Conservation (phyloP, 371 early-diverging fungal species). For the Mucor irregularis region DNA sequence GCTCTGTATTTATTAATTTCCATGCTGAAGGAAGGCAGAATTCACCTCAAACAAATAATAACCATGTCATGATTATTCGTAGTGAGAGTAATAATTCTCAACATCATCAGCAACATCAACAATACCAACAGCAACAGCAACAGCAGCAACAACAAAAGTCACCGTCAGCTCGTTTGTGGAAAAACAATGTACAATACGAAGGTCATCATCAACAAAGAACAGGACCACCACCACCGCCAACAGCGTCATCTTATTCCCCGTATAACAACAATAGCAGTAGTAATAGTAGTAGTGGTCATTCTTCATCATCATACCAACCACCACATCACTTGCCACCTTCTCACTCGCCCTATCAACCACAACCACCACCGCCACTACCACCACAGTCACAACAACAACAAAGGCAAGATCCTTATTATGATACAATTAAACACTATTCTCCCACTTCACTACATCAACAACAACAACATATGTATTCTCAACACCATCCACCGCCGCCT, state of each 20-base stretch:
- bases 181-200: conserved; percentile 6
- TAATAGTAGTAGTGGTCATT: neutral
- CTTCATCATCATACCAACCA: neutral
- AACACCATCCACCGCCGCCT: conserved; percentile 1
- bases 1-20: conserved; percentile 21
- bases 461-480: neutral
- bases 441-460: neutral
- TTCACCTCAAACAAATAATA: neutral
- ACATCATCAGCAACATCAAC: neutral
- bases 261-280: too few species aligned
- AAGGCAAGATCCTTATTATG: too few species aligned
- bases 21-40: conserved; percentile 17
- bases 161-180: conserved; percentile 12
- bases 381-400: too few species aligned
- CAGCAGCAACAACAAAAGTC: neutral
- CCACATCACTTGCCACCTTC: too few species aligned
- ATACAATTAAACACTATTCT: too few species aligned
- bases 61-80: conserved; percentile 12
- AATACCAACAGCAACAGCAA: neutral
- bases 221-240: neutral
- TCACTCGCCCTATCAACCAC: neutral
- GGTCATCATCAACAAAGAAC: neutral
- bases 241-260: too few species aligned
- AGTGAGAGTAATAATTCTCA: conserved; percentile 7
- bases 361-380: neutral